Evolutionary conservation across 2,329 filamentous ascomycete species (phyloP).

Genomic region (Cladosporium phlei): DNA sequence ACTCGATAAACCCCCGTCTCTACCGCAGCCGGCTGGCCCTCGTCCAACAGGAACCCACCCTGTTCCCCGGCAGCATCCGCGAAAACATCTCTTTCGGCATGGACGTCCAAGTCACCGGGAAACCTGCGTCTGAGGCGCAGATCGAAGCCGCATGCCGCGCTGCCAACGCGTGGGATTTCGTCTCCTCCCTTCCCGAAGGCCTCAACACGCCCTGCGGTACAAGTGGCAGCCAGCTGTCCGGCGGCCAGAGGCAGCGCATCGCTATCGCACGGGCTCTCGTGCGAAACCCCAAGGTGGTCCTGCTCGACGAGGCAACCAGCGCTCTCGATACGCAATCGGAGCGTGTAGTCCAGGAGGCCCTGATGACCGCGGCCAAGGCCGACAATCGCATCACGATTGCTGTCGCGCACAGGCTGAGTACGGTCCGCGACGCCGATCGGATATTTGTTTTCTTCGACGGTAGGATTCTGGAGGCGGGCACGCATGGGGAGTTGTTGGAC

Average conservation of each 20-base stretch:
- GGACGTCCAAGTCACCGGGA: constrained; percentile 25
- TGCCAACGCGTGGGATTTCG: constrained; percentile 52
- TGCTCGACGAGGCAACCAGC: constrained; percentile 58
- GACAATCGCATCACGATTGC: constrained; percentile 39
- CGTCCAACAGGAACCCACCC: constrained; percentile 68
- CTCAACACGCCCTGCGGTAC: constrained; percentile 46
- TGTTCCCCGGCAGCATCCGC: constrained; percentile 65
- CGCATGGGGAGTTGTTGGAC: constrained; percentile 37
- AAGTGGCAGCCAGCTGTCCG: constrained; percentile 47
- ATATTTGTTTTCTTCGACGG: constrained; percentile 41
- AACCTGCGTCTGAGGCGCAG: constrained; percentile 29
- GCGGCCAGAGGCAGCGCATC: constrained; percentile 54
- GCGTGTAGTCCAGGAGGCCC: constrained; percentile 61
- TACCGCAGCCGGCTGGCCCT: constrained; percentile 65
- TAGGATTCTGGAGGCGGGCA: constrained; percentile 35
- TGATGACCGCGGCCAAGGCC: constrained; percentile 48
- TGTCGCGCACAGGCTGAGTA: constrained; percentile 39
- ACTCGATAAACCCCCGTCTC: constrained; percentile 54
- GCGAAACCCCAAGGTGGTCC: constrained; percentile 47
- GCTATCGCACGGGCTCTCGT: constrained; percentile 53
- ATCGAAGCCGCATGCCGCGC: constrained; percentile 46
- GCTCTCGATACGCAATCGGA: constrained; percentile 63
- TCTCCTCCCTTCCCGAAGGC: constrained; percentile 49
- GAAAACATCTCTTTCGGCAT: constrained; percentile 52
- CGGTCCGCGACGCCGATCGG: constrained; percentile 34